Percentiles rank a stretch among this genome's conserved stretches.
Conservation (phyloP, 1,139 yeast species). For the Candida anutae region DNA sequence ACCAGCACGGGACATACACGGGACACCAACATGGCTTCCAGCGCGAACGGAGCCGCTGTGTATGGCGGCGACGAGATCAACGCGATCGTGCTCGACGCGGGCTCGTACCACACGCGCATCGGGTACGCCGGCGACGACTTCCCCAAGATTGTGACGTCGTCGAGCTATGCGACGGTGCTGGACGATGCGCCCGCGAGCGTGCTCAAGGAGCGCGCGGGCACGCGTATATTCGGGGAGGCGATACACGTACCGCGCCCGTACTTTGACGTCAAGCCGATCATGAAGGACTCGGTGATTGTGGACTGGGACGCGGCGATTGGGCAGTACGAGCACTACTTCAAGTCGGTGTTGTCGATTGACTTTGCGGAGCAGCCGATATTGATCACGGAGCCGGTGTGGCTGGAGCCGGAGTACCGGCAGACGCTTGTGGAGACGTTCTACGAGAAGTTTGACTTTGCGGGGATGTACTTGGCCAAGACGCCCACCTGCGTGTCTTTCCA, state of each 20-base stretch:
- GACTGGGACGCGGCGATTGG: conserved; percentile 77
- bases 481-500: conserved; percentile 92
- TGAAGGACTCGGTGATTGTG: conserved; percentile 49
- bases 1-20: not conserved
- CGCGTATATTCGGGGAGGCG: conserved; percentile 45
- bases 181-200: conserved; percentile 4
- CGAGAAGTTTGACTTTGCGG: conserved; percentile 74
- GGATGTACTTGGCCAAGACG: conserved; percentile 74
- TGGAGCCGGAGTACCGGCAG: conserved; percentile 58
- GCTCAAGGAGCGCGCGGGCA: conserved; percentile 7
- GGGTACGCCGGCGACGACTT: conserved; percentile 95
- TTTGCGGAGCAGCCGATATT: conserved; percentile 67
- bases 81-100: conserved; percentile 89
- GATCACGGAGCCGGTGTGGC: conserved; percentile 85
- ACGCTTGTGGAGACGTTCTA: conserved; percentile 69
- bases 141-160: conserved; percentile 72
- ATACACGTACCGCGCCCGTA: conserved; percentile 46
- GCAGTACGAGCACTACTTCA: conserved; percentile 53
- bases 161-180: conserved; percentile 32
- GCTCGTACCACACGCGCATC: conserved; percentile 72
- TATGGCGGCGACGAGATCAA: conserved; percentile 73
- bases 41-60: conserved; percentile 14
- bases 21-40: conserved; percentile 9
- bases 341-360: conserved; percentile 39
- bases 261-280: conserved; percentile 48